Base-by-base conservation (phyloP, 2,329 filamentous ascomycete species). In the Amesomyces nigricolor region DNA sequence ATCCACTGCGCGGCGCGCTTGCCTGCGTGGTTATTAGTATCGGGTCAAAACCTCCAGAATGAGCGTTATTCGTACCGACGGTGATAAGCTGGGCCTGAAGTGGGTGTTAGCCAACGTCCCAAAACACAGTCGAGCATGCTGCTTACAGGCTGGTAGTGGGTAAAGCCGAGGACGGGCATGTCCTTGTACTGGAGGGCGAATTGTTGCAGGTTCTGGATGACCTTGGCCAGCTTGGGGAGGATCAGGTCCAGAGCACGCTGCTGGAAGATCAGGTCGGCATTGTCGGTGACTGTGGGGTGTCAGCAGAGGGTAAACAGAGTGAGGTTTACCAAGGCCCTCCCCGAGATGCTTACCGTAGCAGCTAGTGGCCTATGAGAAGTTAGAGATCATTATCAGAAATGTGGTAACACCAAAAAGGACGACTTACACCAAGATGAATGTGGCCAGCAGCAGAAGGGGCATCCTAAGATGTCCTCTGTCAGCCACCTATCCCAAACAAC, bases 401-500 rank as follows among this genome's bases (percentile, higher is more conserved):
- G 53, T 7, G 8, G n/a, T 6, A 30, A 22, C 0, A 8, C 17
- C 3, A 3, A 7, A 14, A 5, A 39, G 14, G 2, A 13, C 40
- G 14, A 50, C 80, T 87, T 58, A 83, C 85, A 64, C 86, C 87
- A 70, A 80, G 83, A 70, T 96, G 91, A 57, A 96, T 92, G 63
- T 94, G 87, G 37, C 88, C 88, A n/a, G 87, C 88, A 13, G 89
- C 89, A 47, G 82, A 85, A 1, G 89, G 89, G 3, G 88, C 88
- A 26, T 62, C 58, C 59, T 61, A 42, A 39, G 6, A 14, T 13
- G 3, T 26, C 19, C 6, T 40, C 17, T 11, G 51, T 56, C 35
- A 56, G 49, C 19, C 26, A 30, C 30, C 4, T 5, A 19, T 5
- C 44, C 19, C 38, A 44, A 4, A 4, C 3, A 22, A 16, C n/a